These are phyloP conservation scores for Suhomyces ambrosiae DNA, from an alignment of 1,139 yeast genomes.

Conservation along the genomic window DNA sequence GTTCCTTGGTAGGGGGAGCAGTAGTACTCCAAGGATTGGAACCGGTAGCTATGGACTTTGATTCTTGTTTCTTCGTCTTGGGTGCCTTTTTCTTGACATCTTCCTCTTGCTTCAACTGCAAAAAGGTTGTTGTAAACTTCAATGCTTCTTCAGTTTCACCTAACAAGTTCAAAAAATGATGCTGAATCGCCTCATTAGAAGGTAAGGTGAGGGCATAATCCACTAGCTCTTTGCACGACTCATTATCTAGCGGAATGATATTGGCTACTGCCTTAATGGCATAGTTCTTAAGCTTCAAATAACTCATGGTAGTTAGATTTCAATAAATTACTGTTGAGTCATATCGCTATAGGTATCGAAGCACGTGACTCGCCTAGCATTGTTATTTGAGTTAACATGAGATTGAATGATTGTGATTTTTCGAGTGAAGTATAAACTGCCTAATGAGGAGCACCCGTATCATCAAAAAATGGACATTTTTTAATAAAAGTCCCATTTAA, in stretches of 20 bases:
- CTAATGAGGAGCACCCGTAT: too few relatives aligned
- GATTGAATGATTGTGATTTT: too few relatives aligned
- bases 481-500: too few relatives aligned
- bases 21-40: conserved; percentile 13
- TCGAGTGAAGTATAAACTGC: too few relatives aligned
- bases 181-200: conserved; percentile 44
- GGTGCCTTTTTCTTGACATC: conserved; percentile 12
- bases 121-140: conserved; percentile 39
- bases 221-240: conserved; percentile 39
- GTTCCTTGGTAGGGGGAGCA: conserved; percentile 19
- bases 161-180: conserved; percentile 52
- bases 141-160: conserved; percentile 55
- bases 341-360: too few relatives aligned
- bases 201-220: conserved; percentile 48
- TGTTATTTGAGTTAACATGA: too few relatives aligned
- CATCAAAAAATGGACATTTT: too few relatives aligned
- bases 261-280: conserved; percentile 36
- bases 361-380: too few relatives aligned
- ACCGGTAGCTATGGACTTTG: conserved; percentile 1
- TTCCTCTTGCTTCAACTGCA: conserved; percentile 23
- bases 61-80: conserved; percentile 15
- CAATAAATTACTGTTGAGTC: too few relatives aligned
- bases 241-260: conserved; percentile 47
- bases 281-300: conserved; percentile 28
- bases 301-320: conserved; percentile 16